Evolutionary conservation across 1,284 basidiomycete species (phyloP).

Genomic region (Rhodotorula sp.): DNA sequence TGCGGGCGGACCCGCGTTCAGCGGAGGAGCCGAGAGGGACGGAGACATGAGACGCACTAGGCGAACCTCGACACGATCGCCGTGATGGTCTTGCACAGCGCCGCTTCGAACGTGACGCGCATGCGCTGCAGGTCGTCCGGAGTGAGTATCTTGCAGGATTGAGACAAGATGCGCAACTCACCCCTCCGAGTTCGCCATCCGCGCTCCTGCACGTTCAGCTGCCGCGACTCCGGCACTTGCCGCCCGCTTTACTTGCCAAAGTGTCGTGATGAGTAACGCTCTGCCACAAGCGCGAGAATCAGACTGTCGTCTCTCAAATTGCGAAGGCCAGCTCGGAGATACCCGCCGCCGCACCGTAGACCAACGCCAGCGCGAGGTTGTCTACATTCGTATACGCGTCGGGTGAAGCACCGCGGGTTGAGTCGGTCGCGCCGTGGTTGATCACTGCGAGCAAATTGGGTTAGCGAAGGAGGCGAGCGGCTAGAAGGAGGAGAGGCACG

Average conservation of each 20-base stretch:
- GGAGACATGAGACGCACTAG: background rate
- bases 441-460: background rate
- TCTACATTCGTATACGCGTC: constrained; percentile 1
- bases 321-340: background rate
- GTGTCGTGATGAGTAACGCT: background rate
- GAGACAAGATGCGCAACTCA: background rate
- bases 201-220: background rate
- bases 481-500: background rate
- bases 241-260: background rate
- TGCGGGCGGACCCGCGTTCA: background rate
- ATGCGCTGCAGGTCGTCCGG: background rate
- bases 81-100: background rate
- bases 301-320: too few relatives aligned
- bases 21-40: background rate
- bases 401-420: background rate
- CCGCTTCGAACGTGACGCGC: constrained; percentile 6
- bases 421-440: constrained; percentile 2
- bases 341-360: background rate
- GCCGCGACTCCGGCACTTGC: background rate
- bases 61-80: background rate
- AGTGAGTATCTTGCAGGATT: background rate
- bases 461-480: background rate
- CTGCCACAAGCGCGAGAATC: background rate
- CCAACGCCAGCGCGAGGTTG: background rate
- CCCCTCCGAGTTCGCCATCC: background rate